Evolutionary conservation across 768 basidiomycete genomes (phyloP), one percentile per base, ranked within the genome.

Genomic region (Tricholoma furcatifolium): DNA sequence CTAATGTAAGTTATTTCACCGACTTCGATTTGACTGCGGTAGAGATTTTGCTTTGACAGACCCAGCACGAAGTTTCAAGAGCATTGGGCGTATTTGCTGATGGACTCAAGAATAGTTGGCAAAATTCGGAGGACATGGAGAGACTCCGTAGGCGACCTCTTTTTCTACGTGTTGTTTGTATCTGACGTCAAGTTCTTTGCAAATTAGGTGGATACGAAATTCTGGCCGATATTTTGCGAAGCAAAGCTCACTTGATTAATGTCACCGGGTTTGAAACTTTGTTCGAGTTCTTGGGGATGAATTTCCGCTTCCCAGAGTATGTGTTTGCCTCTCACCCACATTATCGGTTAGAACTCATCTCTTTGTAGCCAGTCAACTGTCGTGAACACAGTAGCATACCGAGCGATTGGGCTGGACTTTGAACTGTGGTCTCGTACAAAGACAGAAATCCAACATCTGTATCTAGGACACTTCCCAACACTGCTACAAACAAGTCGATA

Each of bases 91-190:
- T 94, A 23, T 67, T 96, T 18, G 79, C 82, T 8, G 92, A 95
- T 60, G 82, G 88, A 2, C 66, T 97, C 41, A 82, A 82, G 57
- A 86, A 88, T 59, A 90, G 83, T 60, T 98, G 95, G 95, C 83
- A 91, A 61, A 93, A 92, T 62, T 94, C 91, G 32, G 94, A 95
- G 64, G 95, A 97, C 60, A 93, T 95, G 87, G 94, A 96, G 64
- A 77, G 87, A 31, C 70, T 93, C 49, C 83, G 93, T 93, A 60
- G 87, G 75, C 11, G 36, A 11, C 32, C 36, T 47, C 14, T 27
- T 3, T n/a, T 36, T 12, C n/a, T 39, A 12, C 42, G 38, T 14
- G 15, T 27, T 11, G n/a, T 39, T 12, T 41, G 38, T 14, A n/a
- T n/a, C 15, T 30, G 6, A 43, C 21, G 12, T 5, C 34, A 38